Conservation (phyloP, 495 filamentous ascomycete species). For the Penicillium desertorum region DNA sequence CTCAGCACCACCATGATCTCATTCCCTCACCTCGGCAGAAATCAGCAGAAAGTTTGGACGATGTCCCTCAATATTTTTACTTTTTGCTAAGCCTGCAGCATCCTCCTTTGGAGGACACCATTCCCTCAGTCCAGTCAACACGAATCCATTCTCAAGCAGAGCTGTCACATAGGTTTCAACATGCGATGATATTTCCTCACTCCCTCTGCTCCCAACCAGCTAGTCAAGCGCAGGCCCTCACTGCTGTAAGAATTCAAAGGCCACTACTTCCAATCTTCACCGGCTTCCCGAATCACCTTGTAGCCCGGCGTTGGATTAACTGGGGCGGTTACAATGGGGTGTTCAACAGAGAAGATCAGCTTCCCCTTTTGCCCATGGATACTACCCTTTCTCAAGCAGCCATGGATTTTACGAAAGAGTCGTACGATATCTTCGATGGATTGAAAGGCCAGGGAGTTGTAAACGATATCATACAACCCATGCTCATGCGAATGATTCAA, state of each 20-base stretch:
- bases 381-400: constrained; percentile 9
- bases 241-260: constrained; percentile 25
- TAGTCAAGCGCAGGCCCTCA: constrained; percentile 22
- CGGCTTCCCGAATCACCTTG: constrained; percentile 6
- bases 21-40: constrained; percentile 20
- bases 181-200: constrained; percentile 31
- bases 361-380: neutral
- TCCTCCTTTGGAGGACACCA: constrained; percentile 21
- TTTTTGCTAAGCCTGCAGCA: constrained; percentile 17
- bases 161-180: constrained; percentile 24
- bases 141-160: constrained; percentile 24
- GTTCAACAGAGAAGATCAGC: constrained; percentile 27
- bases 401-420: constrained; percentile 16
- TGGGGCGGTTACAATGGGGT: constrained; percentile 25
- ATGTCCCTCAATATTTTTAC: constrained; percentile 19
- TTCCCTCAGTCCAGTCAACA: constrained; percentile 24
- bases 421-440: constrained; percentile 23
- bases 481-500: no score
- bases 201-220: constrained; percentile 24
- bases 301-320: constrained; percentile 17
- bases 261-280: constrained; percentile 15
- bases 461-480: constrained; percentile 23
- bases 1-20: neutral
- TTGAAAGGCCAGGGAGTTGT: constrained; percentile 27
- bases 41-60: constrained; percentile 28